Percentiles rank a stretch among this genome's conserved stretches.
Conservation (phyloP, 192 early-diverging fungal species). For the Thoreauomyces humboldtii region DNA sequence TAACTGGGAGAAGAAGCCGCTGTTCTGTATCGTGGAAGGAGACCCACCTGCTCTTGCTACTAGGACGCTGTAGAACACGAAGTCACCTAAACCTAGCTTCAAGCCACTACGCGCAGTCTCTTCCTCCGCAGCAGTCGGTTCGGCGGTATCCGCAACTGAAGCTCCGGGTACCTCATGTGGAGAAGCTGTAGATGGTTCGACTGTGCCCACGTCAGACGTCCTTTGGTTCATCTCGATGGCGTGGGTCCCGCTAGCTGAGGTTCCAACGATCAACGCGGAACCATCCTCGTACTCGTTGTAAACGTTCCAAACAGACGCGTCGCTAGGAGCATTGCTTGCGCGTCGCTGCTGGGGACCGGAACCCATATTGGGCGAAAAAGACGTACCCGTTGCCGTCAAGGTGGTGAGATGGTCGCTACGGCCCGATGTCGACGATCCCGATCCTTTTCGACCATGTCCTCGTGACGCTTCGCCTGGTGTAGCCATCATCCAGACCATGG, state of each 20-base stretch:
- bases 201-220: background rate
- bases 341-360: background rate
- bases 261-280: background rate
- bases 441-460: too few relatives aligned
- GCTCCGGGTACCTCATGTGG: background rate
- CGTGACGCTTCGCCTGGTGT: slow-evolving; percentile 31
- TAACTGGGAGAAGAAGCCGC: too few relatives aligned
- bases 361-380: background rate
- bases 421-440: too few relatives aligned
- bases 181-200: background rate
- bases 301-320: background rate
- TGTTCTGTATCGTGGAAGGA: background rate
- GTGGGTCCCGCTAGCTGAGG: background rate
- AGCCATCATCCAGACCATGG: slow-evolving; percentile 69
- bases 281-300: slow-evolving; percentile 20
- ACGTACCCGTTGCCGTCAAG: too few relatives aligned
- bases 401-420: too few relatives aligned
- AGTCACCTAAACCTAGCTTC: slow-evolving; percentile 86
- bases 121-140: slow-evolving; percentile 29
- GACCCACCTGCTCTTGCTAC: slow-evolving; percentile 68
- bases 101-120: slow-evolving; percentile 63
- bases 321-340: background rate
- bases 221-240: background rate
- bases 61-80: slow-evolving; percentile 87
- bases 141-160: background rate